Evolutionary conservation across 257 asterid species (phyloP).

Genomic region (Salvia hispanica): DNA sequence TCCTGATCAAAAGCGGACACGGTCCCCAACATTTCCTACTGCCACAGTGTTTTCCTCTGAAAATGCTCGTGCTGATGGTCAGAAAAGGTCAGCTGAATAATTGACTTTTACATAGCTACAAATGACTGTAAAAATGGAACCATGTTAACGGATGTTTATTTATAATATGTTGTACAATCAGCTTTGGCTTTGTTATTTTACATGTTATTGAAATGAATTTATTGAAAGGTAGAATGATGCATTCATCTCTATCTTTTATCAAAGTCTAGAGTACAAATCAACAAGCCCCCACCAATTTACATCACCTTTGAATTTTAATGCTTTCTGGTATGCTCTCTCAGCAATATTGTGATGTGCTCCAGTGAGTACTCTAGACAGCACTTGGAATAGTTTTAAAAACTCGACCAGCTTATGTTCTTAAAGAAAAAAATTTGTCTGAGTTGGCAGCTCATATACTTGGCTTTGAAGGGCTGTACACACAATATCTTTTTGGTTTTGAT

Average conservation of each 20-base stretch:
- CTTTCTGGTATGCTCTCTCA: conserved; percentile 17
- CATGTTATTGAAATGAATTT: conserved; percentile 8
- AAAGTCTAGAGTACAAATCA: conserved; percentile 13
- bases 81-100: conserved; percentile 48
- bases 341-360: conserved; percentile 16
- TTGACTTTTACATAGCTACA: background rate
- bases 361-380: conserved; percentile 8
- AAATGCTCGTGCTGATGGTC: conserved; percentile 39
- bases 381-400: background rate
- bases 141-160: conserved; percentile 5
- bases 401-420: conserved; percentile 18
- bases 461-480: conserved; percentile 12
- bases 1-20: conserved; percentile 56
- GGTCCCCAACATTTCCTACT: conserved; percentile 58
- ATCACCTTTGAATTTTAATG: background rate
- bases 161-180: conserved; percentile 4
- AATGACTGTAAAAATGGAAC: conserved; percentile 22
- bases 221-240: conserved; percentile 7
- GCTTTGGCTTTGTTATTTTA: background rate
- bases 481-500: background rate
- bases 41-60: conserved; percentile 42
- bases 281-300: conserved; percentile 16
- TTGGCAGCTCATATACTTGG: background rate
- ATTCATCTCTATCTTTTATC: conserved; percentile 5
- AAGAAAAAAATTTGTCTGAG: conserved; percentile 5